phyloP scores from a whole-genome alignment of 1,284 basidiomycete species.

The Coniferiporia weirii region DNA sequence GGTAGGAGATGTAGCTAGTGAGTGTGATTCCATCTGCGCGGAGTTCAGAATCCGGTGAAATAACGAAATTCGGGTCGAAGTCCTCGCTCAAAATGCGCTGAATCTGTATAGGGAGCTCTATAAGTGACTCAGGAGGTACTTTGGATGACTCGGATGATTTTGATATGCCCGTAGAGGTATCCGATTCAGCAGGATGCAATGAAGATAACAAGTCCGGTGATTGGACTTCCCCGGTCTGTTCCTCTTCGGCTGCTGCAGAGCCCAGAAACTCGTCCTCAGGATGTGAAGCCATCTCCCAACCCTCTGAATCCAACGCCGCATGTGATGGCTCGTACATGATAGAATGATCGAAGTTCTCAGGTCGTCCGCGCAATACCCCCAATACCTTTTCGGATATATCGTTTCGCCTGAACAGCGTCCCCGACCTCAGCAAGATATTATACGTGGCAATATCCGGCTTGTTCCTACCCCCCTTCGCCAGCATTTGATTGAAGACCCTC shows the following conservation, averaged over 20 bases:
- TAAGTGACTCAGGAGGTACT: background rate
- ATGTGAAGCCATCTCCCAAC: background rate
- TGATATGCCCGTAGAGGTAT: background rate
- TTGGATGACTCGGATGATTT: background rate
- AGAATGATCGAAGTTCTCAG: background rate
- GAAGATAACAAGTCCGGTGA: too few species aligned
- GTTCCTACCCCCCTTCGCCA: slow-evolving; percentile 33
- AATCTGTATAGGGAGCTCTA: background rate
- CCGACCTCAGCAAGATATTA: slow-evolving; percentile 53
- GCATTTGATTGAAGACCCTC: slow-evolving; percentile 52
- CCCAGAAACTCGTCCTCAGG: background rate
- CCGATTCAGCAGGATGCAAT: background rate
- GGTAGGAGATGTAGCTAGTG: slow-evolving; percentile 46
- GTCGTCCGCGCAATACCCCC: slow-evolving; percentile 4
- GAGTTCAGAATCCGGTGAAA: slow-evolving; percentile 7
- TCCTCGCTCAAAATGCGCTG: slow-evolving; percentile 4
- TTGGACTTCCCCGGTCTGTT: background rate
- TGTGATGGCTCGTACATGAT: background rate
- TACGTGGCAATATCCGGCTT: slow-evolving; percentile 44
- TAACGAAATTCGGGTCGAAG: background rate
- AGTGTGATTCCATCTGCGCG: slow-evolving; percentile 40
- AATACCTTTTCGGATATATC: slow-evolving; percentile 37
- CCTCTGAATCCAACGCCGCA: background rate
- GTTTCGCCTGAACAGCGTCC: slow-evolving; percentile 45
- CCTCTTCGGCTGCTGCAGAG: background rate